Evolutionary conservation across 345 rosid species (phyloP).

Genomic region (Sonneratia caseolaris): DNA sequence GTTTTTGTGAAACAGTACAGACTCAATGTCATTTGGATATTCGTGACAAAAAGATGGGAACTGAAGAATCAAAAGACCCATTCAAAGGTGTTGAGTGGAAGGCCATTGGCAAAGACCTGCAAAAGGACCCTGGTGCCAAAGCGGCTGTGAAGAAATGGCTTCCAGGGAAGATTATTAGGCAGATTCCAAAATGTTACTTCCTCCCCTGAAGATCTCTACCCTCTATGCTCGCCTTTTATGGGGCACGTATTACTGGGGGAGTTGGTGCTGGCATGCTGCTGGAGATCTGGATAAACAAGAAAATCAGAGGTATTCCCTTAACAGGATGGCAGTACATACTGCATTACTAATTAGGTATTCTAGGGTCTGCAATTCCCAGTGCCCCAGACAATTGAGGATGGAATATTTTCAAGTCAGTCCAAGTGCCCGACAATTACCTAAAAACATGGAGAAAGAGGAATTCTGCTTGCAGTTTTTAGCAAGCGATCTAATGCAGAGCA

Average conservation of each 20-base stretch:
- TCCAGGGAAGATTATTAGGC: slow-evolving; percentile 70
- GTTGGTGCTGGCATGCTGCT: slow-evolving; percentile 82
- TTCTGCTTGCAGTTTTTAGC: background rate
- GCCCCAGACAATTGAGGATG: background rate
- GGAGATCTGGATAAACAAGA: slow-evolving; percentile 81
- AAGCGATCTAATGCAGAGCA: background rate
- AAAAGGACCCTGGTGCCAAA: slow-evolving; percentile 53
- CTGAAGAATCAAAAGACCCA: slow-evolving; percentile 63
- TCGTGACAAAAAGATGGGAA: slow-evolving; percentile 40
- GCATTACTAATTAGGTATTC: background rate
- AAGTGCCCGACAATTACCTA: background rate
- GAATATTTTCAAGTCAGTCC: background rate
- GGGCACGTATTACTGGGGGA: slow-evolving; percentile 76
- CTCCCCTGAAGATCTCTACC: slow-evolving; percentile 65
- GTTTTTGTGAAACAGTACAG: background rate
- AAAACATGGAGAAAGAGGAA: background rate
- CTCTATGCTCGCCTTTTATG: slow-evolving; percentile 51
- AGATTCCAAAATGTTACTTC: slow-evolving; percentile 81
- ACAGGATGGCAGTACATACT: background rate
- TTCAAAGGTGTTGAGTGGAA: slow-evolving; percentile 87
- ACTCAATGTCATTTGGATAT: slow-evolving; percentile 3
- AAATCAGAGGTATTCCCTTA: slow-evolving; percentile 48
- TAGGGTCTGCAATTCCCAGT: background rate
- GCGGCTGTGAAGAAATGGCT: slow-evolving; percentile 49
- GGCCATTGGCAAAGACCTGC: slow-evolving; percentile 50